These are phyloP conservation scores for Apiospora malaysiana DNA, from an alignment of 2,329 filamentous ascomycete species.

Conservation along the genomic window DNA sequence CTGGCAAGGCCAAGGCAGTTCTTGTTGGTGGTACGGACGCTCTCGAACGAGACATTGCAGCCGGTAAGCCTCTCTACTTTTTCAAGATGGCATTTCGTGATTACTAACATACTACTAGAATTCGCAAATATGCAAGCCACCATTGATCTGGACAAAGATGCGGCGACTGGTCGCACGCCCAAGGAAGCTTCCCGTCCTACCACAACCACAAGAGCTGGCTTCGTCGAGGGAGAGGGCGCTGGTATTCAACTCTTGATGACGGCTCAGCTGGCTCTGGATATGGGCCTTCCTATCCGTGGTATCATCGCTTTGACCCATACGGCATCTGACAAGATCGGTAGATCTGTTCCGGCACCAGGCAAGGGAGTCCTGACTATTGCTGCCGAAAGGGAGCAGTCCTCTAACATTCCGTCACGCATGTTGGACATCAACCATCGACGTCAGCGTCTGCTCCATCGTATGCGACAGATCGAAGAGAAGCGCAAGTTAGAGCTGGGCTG, in stretches of 20 bases:
- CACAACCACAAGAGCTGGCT: slow-evolving; percentile 40
- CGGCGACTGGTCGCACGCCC: slow-evolving; percentile 36
- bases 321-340: slow-evolving; percentile 41
- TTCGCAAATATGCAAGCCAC: slow-evolving; percentile 46
- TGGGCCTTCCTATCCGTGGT: slow-evolving; percentile 42
- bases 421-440: slow-evolving; percentile 37
- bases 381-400: slow-evolving; percentile 31
- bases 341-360: slow-evolving; percentile 47
- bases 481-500: slow-evolving; percentile 25
- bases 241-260: slow-evolving; percentile 43
- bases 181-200: slow-evolving; percentile 44
- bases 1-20: slow-evolving; percentile 38
- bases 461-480: slow-evolving; percentile 31
- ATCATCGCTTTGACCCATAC: slow-evolving; percentile 42
- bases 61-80: background rate
- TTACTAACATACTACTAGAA: slow-evolving; percentile 23
- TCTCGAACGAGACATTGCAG: slow-evolving; percentile 38
- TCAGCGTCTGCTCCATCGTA: slow-evolving; percentile 32
- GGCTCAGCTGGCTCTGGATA: slow-evolving; percentile 42
- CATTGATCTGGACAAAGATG: slow-evolving; percentile 38
- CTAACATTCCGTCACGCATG: slow-evolving; percentile 31
- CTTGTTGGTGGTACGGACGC: slow-evolving; percentile 45
- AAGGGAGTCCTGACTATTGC: slow-evolving; percentile 42
- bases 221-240: slow-evolving; percentile 44
- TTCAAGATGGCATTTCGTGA: fast-evolving